A percentile compares a stretch with the other conserved stretches of the same genome.
Evolutionary conservation across 176 grass and related monocot genomes (phyloP).

Genomic region (Musa beccarii): DNA sequence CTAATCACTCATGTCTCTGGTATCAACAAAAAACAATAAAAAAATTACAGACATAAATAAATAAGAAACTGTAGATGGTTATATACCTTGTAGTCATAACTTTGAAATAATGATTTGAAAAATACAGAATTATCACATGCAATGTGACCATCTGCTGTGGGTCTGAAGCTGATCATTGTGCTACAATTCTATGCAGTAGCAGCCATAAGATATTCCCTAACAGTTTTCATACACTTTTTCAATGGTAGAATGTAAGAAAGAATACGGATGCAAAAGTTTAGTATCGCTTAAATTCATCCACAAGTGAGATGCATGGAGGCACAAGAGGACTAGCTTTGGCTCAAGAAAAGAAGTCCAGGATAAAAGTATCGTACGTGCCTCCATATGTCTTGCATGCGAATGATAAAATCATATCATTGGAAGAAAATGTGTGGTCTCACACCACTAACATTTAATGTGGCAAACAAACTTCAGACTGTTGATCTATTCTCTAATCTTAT

Average conservation of each 20-base stretch:
- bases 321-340: no score
- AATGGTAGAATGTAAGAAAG: conserved; percentile 53
- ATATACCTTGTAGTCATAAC: conserved; percentile 85
- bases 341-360: no score
- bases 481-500: no score
- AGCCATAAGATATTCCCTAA: conserved; percentile 69
- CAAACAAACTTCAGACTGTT: no score
- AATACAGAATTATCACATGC: conserved; percentile 40
- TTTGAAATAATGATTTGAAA: conserved; percentile 51
- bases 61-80: neutral
- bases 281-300: conserved; percentile 31
- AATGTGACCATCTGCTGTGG: conserved; percentile 27
- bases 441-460: no score
- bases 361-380: no score
- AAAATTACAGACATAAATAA: neutral
- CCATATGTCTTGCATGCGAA: no score
- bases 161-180: conserved; percentile 71
- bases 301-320: no score
- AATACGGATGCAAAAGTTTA: conserved; percentile 40
- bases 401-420: no score
- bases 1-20: neutral
- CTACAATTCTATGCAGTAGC: conserved; percentile 81
- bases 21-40: neutral
- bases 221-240: conserved; percentile 51
- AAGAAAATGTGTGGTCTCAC: no score